phyloP scores from a whole-genome alignment of 2,329 filamentous ascomycete genomes.

The Talaromyces sp. region DNA sequence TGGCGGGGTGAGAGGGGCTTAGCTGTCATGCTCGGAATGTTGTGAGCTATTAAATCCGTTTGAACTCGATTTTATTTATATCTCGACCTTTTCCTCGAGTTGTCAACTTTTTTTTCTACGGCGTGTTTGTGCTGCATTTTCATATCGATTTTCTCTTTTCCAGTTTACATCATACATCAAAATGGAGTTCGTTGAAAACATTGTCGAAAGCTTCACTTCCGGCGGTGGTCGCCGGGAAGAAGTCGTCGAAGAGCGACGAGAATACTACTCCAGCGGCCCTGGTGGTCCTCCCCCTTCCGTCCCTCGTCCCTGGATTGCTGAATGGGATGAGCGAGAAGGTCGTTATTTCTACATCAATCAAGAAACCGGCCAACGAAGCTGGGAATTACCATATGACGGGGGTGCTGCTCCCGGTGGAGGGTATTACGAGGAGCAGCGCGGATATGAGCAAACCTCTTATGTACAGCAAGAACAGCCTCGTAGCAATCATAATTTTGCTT shows the following conservation, averaged over 20 bases:
- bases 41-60: neutral
- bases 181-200: conserved; percentile 31
- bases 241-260: conserved; percentile 21
- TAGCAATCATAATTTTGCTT: conserved; percentile 33
- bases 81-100: neutral
- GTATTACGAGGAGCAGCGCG: conserved; percentile 20
- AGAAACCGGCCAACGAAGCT: conserved; percentile 44
- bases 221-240: conserved; percentile 20
- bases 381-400: conserved; percentile 32
- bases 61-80: neutral
- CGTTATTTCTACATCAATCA: conserved; percentile 49
- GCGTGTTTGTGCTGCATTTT: neutral
- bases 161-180: neutral
- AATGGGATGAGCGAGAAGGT: conserved; percentile 41
- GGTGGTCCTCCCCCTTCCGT: conserved; percentile 19
- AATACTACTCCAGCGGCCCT: conserved; percentile 14
- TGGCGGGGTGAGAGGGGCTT: conserved; percentile 5
- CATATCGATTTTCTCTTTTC: neutral
- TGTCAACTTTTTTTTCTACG: neutral
- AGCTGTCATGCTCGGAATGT: neutral
- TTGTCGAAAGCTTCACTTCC: conserved; percentile 24
- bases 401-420: conserved; percentile 25
- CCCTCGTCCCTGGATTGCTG: conserved; percentile 45
- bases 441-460: conserved; percentile 13
- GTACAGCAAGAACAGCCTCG: conserved; percentile 22